Conservation (phyloP, 495 filamentous ascomycete species). For the Daldinia vernicosa region DNA sequence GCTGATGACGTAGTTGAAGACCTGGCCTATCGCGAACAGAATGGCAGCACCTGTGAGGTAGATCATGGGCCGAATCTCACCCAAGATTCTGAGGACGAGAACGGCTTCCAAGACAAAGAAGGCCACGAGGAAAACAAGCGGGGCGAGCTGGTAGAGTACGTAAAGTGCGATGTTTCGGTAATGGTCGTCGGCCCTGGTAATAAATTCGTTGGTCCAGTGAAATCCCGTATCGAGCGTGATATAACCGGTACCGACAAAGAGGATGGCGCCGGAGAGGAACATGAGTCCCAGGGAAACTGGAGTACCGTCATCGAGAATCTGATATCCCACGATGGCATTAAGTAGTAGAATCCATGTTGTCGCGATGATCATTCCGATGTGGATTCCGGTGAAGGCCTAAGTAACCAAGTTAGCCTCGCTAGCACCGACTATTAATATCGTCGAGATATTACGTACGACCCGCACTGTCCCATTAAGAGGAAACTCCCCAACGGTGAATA, state of each 20-base stretch:
- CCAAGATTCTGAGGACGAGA: slow-evolving; percentile 83
- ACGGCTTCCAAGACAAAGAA: slow-evolving; percentile 85
- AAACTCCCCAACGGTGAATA: slow-evolving; percentile 92
- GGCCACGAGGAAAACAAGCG: slow-evolving; percentile 83
- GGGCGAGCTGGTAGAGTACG: slow-evolving; percentile 90
- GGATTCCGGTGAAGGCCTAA: slow-evolving; percentile 91
- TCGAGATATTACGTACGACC: slow-evolving; percentile 59
- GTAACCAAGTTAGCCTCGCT: slow-evolving; percentile 25
- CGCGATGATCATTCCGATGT: slow-evolving; percentile 87
- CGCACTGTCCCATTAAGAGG: slow-evolving; percentile 74
- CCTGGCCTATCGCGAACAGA: slow-evolving; percentile 89
- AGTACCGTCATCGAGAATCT: slow-evolving; percentile 94
- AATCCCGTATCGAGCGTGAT: slow-evolving; percentile 95
- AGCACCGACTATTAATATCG: neutral
- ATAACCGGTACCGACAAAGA: slow-evolving; percentile 94
- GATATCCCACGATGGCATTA: slow-evolving; percentile 92
- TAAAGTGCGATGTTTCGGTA: slow-evolving; percentile 88
- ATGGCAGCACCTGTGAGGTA: slow-evolving; percentile 78
- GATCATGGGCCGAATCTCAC: slow-evolving; percentile 87
- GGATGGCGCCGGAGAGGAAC: slow-evolving; percentile 67
- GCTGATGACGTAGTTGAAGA: slow-evolving; percentile 96
- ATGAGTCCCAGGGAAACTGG: slow-evolving; percentile 81
- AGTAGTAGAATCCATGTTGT: slow-evolving; percentile 91
- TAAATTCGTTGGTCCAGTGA: slow-evolving; percentile 81
- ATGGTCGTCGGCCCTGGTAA: slow-evolving; percentile 60